Evolutionary conservation across 306 rosid genomes (phyloP), one percentile per base, ranked within the genome.

Genomic region (Fragaria ananassa): DNA sequence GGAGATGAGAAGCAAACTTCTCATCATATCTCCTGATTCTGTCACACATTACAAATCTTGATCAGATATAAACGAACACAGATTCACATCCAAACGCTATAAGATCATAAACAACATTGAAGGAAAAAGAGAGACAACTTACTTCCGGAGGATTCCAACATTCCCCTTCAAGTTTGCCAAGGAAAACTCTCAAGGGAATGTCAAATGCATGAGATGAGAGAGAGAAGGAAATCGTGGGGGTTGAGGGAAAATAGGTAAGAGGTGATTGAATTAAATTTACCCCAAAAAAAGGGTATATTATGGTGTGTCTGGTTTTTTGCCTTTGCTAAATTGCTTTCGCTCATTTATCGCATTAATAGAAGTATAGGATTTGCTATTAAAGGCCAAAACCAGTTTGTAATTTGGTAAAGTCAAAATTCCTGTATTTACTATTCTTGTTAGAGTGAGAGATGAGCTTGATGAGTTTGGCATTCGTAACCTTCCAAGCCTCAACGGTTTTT

Each of bases 1-100:
- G 39, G 81, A 79, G 61, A 85, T 63, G 65, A 95, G 76, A 79
- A 92, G 37, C 78, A 85, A 79, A 77, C 46, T 71, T 84, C 77
- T 89, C 57, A 90, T 68, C 97, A 90, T 95, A 35, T 85, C 57
- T 82, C 80, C 54, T 64, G 66, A 45, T 34, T 82, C 97, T 94
- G 88, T 70, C 80, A 67, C 64, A 72, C 2, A 61, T 44, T 27
- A 14, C 4, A 58, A 21, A 64, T 34, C 2, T 46, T 8, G n/a
- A 70, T 49, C 18, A 70, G 14, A 10, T 42, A 42, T 53, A 23
- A 41, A 19, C 37, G 31, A 70, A 7, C 45, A 9, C 45, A 8
- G 12, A 8, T 42, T 42, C 13, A 56, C 58, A 53, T 53, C 23
- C 58, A 53, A 17, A 42, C 11, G 11, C 45, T 42, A 42, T 8